A percentile compares a stretch with the other conserved stretches of the same genome.
Conservation (phyloP, 1,284 basidiomycete genomes). For the Meira miltonrushii region DNA sequence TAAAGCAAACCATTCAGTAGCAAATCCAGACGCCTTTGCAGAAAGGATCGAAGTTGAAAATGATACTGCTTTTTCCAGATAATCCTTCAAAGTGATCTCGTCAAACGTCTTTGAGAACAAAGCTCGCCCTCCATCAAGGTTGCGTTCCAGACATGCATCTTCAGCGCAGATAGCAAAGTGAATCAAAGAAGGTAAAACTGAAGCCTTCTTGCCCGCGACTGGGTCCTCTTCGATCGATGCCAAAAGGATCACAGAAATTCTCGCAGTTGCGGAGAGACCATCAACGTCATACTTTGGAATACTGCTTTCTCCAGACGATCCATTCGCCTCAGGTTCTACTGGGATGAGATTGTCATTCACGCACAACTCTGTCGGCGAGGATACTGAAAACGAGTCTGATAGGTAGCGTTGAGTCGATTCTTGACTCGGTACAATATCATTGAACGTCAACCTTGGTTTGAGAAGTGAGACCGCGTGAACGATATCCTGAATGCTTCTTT, state of each 20-base stretch:
- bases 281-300: conserved; percentile 54
- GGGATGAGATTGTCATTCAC: no score
- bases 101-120: not conserved
- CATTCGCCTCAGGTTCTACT: no score
- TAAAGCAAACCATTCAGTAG: no score
- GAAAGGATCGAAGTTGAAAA: conserved; percentile 26
- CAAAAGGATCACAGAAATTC: conserved; percentile 63
- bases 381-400: no score
- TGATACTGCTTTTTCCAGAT: conserved; percentile 18
- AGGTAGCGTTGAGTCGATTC: no score
- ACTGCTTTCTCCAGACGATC: no score
- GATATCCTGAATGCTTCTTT: no score
- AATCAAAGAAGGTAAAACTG: conserved; percentile 58
- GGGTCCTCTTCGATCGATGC: conserved; percentile 63
- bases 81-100: conserved; percentile 14
- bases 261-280: conserved; percentile 64
- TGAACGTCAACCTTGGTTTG: no score
- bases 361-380: no score
- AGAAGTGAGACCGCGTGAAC: no score
- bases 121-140: not conserved
- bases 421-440: no score
- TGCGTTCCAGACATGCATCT: conserved; percentile 56
- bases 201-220: conserved; percentile 59
- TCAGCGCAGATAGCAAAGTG: conserved; percentile 49
- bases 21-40: conserved; percentile 4